Base-by-base conservation (phyloP, 2,329 filamentous ascomycete species). In the Aplosporella prunicola region DNA sequence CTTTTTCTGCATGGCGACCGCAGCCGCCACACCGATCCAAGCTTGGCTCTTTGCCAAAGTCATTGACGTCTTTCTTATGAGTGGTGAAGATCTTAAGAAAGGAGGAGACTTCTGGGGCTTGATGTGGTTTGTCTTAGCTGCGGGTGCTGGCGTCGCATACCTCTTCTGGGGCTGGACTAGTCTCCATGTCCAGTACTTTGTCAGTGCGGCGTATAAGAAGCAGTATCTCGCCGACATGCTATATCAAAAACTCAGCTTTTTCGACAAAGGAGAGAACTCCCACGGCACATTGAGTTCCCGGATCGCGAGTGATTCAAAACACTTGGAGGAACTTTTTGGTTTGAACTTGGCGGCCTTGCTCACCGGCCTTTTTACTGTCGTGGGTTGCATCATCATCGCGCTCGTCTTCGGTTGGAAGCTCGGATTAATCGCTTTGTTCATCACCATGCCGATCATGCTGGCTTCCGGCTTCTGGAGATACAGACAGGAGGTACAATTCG, bases 191-290 rank as follows among this genome's bases (percentile, higher is more conserved):
- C 31, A 33, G 13, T 24, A 24, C 31, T 15, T 10, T 9, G 8
- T 33, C 31, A 23, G 31, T 15, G 31, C 31, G 13, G 20, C 20
- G 8, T 24, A 9, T 22, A 33, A 33, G 31, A 14, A 5, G 31
- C 20, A 24, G 6, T 33, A 33, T 15, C 31, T 33, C 3, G 9
- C 20, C 7, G 31, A 24, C 31, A 24, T 24, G 20, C 16, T 77
- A 76, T 51, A 88, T 83, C 62, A 91, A 94, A 58, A 87, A 94
- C 43, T 85, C 94, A 27, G 68, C 76, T 22, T 87, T 59, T 95
- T 93, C 49, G 87, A 95, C 56, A 71, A 68, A 22, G 83, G 91
- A 43, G 81, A 89, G 58, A 93, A 95, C 56, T 85, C 82, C 7
- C 78, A 85, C 5, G 88, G 89, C 46, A 81, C 84, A 2, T 64